Conservation (phyloP, 169 alveolate species). For the Eimeria sp. region DNA sequence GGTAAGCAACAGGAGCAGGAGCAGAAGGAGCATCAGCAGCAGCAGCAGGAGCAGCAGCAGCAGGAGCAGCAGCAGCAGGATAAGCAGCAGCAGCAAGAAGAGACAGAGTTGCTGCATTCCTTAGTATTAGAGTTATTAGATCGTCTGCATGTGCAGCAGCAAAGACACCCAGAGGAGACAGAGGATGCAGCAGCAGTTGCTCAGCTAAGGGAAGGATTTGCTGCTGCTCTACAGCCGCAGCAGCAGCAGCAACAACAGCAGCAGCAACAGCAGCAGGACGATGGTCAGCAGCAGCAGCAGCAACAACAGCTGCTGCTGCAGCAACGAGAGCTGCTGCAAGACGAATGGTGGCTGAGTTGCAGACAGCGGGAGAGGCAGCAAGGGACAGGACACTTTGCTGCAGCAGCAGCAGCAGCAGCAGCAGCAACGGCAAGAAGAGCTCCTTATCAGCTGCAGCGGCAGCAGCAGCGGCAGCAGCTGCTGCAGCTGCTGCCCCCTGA, state of each 20-base stretch:
- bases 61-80: conserved; percentile 10
- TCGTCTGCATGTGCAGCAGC: conserved; percentile 49
- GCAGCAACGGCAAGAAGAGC: background rate
- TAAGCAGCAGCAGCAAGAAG: conserved; percentile 12
- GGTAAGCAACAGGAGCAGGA: background rate
- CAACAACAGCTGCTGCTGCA: too few relatives aligned
- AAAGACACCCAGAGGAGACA: conserved; percentile 35
- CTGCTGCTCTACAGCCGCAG: conserved; percentile 15
- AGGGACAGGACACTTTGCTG: background rate
- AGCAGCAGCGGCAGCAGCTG: conserved; percentile 2
- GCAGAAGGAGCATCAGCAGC: background rate
- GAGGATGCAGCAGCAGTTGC: conserved; percentile 17
- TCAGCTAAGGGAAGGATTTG: background rate
- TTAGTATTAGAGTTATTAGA: conserved; percentile 5
- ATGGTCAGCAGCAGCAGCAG: background rate
- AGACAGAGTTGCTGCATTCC: background rate
- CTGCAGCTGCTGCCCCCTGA: conserved; percentile 17
- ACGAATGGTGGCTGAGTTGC: background rate
- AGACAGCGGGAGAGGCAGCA: background rate
- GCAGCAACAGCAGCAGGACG: background rate
- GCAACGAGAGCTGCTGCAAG: too few relatives aligned
- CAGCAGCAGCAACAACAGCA: conserved; percentile 35
- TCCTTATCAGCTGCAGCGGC: background rate
- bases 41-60: background rate
- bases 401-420: background rate